These are phyloP conservation scores for Cordyceps tenuipes DNA, from an alignment of 2,329 filamentous ascomycete genomes.

Conservation along the genomic window DNA sequence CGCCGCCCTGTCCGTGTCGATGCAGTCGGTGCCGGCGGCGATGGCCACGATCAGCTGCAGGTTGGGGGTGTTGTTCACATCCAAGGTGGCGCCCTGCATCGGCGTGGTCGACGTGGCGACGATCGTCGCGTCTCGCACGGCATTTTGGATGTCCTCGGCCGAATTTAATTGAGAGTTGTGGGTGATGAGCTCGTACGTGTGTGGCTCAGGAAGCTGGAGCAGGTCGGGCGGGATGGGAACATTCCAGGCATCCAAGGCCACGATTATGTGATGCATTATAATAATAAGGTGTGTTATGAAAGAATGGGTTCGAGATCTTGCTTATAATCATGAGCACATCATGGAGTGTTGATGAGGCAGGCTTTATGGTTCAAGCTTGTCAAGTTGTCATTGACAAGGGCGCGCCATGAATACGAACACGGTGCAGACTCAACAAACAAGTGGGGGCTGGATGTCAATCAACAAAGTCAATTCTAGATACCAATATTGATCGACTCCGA, in stretches of 20 bases:
- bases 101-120: background rate
- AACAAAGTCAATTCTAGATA: too few species aligned
- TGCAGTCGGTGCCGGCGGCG: constrained; percentile 57
- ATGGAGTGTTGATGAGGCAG: background rate
- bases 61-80: background rate
- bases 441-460: too few species aligned
- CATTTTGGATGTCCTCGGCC: background rate
- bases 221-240: background rate
- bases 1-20: constrained; percentile 61
- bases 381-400: constrained; percentile 1
- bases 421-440: too few species aligned
- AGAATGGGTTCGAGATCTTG: background rate
- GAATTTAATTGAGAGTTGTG: background rate
- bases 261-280: constrained; percentile 8
- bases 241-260: constrained; percentile 1
- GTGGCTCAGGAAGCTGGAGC: background rate
- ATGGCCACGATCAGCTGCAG: constrained; percentile 7
- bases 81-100: background rate
- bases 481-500: too few species aligned
- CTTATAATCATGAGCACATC: background rate
- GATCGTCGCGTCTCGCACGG: background rate
- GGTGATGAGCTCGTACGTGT: background rate
- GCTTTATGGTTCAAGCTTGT: background rate
- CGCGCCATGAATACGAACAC: background rate
- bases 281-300: background rate